These are phyloP conservation scores for Colletotrichum godetiae DNA, from an alignment of 2,329 filamentous ascomycete genomes.

Conservation along the genomic window DNA sequence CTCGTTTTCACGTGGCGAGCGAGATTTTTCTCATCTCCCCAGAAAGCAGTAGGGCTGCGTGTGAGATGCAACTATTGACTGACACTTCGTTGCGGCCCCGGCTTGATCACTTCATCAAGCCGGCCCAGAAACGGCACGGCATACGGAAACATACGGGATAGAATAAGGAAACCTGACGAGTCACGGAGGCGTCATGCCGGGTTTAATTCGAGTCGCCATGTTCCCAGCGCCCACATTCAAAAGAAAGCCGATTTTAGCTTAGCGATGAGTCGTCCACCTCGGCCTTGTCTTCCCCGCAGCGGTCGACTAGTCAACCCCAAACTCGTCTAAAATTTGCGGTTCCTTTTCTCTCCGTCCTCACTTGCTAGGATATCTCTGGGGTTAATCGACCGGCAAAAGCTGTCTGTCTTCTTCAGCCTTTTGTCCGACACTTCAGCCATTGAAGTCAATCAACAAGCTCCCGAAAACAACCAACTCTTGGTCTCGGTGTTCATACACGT, in stretches of 20 bases:
- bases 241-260: background rate
- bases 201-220: background rate
- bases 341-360: constrained; percentile 13
- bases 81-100: background rate
- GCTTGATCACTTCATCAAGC: no score
- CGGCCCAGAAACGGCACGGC: background rate
- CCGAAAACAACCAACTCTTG: background rate
- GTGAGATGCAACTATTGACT: background rate
- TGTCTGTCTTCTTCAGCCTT: background rate
- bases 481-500: background rate
- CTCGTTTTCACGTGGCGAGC: background rate
- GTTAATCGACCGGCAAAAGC: constrained; percentile 3
- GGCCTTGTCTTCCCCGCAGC: constrained; percentile 20
- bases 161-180: background rate
- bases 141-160: background rate
- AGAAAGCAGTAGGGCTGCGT: background rate
- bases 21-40: background rate
- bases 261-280: background rate
- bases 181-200: background rate
- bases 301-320: constrained; percentile 21
- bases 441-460: background rate
- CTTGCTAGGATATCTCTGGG: constrained; percentile 14
- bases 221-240: background rate
- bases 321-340: constrained; percentile 21
- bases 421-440: background rate